Percentiles rank a stretch among this genome's conserved stretches.
Evolutionary conservation across 371 early-diverging fungal genomes (phyloP).

Genomic region (Saksenaea oblongispora): DNA sequence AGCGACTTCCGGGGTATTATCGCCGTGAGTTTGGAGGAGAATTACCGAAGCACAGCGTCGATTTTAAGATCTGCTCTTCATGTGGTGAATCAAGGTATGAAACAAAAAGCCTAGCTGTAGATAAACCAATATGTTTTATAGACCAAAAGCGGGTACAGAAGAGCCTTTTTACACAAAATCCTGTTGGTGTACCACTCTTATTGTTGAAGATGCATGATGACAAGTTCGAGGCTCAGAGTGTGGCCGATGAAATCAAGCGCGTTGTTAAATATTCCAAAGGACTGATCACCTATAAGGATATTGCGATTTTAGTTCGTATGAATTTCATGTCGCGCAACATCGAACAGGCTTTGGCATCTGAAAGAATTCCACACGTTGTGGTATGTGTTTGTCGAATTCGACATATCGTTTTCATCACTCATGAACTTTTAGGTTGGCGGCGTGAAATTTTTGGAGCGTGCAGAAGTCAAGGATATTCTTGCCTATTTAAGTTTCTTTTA

Average conservation of each 20-base stretch:
- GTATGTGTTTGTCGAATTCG: constrained; percentile 17
- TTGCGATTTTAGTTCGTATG: constrained; percentile 55
- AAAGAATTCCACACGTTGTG: constrained; percentile 52
- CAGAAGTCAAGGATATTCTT: constrained; percentile 48
- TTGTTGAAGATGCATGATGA: constrained; percentile 20
- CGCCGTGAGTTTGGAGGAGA: constrained; percentile 48
- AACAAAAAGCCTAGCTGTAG: not conserved
- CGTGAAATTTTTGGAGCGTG: constrained; percentile 41
- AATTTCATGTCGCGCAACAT: constrained; percentile 45
- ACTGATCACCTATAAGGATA: constrained; percentile 46
- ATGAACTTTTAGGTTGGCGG: constrained; percentile 36
- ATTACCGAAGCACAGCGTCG: constrained; percentile 59
- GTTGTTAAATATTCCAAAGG: constrained; percentile 37
- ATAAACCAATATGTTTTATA: constrained; percentile 2
- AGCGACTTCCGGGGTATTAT: constrained; percentile 35
- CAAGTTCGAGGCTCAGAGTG: constrained; percentile 36
- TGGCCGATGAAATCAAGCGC: constrained; percentile 48
- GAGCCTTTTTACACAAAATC: constrained; percentile 29
- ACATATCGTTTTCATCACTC: too few species aligned
- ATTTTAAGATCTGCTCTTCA: constrained; percentile 50
- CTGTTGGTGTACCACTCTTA: constrained; percentile 34
- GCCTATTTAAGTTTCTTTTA: constrained; percentile 48
- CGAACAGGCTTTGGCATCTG: constrained; percentile 43
- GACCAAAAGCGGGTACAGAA: constrained; percentile 26
- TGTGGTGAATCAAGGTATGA: constrained; percentile 48